Evolutionary conservation across 768 basidiomycete genomes (phyloP).

Genomic region (Mycena venus): DNA sequence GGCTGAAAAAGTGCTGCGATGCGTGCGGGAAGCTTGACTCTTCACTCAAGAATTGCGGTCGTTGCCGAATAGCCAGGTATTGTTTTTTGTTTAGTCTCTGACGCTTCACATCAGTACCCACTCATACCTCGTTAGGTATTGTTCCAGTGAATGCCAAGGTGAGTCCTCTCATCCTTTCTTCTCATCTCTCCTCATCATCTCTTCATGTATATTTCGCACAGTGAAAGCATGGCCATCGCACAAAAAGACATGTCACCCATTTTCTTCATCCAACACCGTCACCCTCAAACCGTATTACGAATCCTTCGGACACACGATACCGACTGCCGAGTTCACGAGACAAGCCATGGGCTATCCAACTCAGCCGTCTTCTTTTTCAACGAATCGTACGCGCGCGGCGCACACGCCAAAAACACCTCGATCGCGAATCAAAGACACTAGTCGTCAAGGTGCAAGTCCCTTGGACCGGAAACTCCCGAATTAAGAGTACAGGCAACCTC

Average conservation of each 20-base stretch:
- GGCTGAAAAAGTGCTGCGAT: slow-evolving; percentile 62
- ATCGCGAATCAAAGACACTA: slow-evolving; percentile 15
- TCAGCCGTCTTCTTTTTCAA: slow-evolving; percentile 5
- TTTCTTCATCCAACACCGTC: slow-evolving; percentile 57
- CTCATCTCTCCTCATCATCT: neutral
- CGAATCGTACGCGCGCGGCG: slow-evolving; percentile 9
- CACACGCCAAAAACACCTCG: slow-evolving; percentile 35
- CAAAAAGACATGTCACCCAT: slow-evolving; percentile 61
- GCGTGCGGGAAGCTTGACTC: slow-evolving; percentile 40
- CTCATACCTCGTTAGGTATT: too few species aligned
- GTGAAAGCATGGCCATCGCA: slow-evolving; percentile 63
- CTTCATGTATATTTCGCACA: slow-evolving; percentile 33
- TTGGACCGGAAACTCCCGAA: slow-evolving; percentile 25
- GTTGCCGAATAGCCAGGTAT: slow-evolving; percentile 63
- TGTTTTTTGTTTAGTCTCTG: too few species aligned
- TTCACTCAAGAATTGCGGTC: slow-evolving; percentile 56
- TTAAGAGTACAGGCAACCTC: slow-evolving; percentile 40
- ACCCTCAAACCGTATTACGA: slow-evolving; percentile 61
- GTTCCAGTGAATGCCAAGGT: slow-evolving; percentile 70
- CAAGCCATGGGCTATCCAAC: slow-evolving; percentile 21
- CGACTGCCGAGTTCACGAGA: slow-evolving; percentile 30
- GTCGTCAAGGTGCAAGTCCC: slow-evolving; percentile 68
- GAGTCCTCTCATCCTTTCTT: slow-evolving; percentile 26
- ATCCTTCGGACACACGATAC: slow-evolving; percentile 38
- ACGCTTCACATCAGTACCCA: too few species aligned